Conservation (phyloP, 345 rosid species). For the Gossypium stocksii region DNA sequence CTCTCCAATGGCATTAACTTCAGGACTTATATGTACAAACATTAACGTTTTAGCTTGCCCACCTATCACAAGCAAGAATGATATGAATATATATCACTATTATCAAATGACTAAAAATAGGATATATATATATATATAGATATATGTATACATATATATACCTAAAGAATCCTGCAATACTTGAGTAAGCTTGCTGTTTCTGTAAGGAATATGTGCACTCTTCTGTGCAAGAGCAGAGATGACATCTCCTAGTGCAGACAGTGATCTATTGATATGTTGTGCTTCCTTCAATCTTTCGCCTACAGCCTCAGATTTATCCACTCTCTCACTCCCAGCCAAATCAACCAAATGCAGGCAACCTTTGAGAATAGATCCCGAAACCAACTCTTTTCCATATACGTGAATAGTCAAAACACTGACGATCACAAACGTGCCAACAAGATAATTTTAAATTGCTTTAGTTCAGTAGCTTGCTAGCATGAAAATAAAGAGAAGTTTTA, state of each 20-base stretch:
- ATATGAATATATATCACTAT: neutral
- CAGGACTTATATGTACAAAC: slow-evolving; percentile 95
- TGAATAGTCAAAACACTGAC: slow-evolving; percentile 89
- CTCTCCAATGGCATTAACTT: slow-evolving; percentile 75
- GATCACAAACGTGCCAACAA: neutral
- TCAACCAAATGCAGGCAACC: slow-evolving; percentile 97
- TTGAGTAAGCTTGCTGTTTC: slow-evolving; percentile 98
- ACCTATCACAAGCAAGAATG: slow-evolving; percentile 36
- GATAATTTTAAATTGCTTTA: neutral
- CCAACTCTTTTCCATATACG: slow-evolving; percentile 78
- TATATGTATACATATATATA: slow-evolving; percentile 14
- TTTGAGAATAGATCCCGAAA: slow-evolving; percentile 72
- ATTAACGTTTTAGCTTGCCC: slow-evolving; percentile 97
- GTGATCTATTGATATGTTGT: slow-evolving; percentile 86
- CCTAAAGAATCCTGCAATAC: slow-evolving; percentile 92
- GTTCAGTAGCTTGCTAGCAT: no score
- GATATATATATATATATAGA: neutral
- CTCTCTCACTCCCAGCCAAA: slow-evolving; percentile 98
- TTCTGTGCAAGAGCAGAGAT: slow-evolving; percentile 93
- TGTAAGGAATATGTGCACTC: slow-evolving; percentile 83
- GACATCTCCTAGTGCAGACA: slow-evolving; percentile 95
- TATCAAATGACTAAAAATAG: neutral
- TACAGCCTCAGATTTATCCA: slow-evolving; percentile 90
- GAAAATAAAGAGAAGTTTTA: neutral
- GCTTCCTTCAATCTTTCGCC: slow-evolving; percentile 99